phyloP scores from a whole-genome alignment of 2,329 filamentous ascomycete species.

The Pyricularia pennisetigena region DNA sequence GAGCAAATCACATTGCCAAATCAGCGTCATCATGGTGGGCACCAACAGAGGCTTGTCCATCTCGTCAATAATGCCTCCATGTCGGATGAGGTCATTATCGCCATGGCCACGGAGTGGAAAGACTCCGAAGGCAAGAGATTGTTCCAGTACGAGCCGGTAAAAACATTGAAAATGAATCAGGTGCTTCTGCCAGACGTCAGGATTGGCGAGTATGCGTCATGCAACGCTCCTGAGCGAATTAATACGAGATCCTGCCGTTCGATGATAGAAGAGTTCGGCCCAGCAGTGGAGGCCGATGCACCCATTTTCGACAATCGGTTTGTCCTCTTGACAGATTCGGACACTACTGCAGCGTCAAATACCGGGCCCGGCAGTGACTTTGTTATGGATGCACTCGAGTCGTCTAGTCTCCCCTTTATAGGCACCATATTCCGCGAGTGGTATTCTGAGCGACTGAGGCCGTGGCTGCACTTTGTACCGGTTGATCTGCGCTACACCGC shows the following conservation, averaged over 20 bases:
- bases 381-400: conserved; percentile 53
- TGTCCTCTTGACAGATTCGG: conserved; percentile 63
- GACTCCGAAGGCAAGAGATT: conserved; percentile 15
- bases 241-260: neutral
- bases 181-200: conserved; percentile 46
- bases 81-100: conserved; percentile 37
- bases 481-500: conserved; percentile 64
- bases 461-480: conserved; percentile 77
- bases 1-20: conserved; percentile 40
- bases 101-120: conserved; percentile 29
- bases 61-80: conserved; percentile 49
- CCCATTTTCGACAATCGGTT: conserved; percentile 41
- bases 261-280: conserved; percentile 32
- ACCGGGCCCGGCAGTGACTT: conserved; percentile 4
- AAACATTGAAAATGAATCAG: conserved; percentile 41
- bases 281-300: conserved; percentile 22
- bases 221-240: conserved; percentile 25
- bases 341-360: conserved; percentile 36
- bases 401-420: conserved; percentile 58
- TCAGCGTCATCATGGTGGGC: conserved; percentile 55
- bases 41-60: conserved; percentile 62
- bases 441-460: conserved; percentile 63
- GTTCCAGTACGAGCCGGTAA: conserved; percentile 42
- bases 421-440: conserved; percentile 67
- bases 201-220: conserved; percentile 37